phyloP scores from a whole-genome alignment of 768 basidiomycete species.

The Lentinula detonsa region DNA sequence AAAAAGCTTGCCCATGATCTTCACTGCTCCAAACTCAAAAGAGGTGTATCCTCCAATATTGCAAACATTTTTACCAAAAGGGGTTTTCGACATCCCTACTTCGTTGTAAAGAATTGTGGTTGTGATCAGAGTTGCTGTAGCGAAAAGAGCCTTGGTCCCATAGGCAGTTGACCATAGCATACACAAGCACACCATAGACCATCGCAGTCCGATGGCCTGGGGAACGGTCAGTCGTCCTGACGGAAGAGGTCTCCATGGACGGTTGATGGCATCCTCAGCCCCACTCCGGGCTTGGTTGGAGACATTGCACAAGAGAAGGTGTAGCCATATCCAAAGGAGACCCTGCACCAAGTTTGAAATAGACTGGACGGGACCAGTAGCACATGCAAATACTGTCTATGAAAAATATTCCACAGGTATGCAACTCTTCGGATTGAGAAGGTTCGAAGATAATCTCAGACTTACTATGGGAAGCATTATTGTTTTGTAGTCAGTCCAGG shows the following conservation, averaged over 20 bases:
- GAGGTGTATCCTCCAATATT: slow-evolving; percentile 11
- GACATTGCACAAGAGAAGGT: slow-evolving; percentile 29
- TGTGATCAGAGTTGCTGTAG: slow-evolving; percentile 3
- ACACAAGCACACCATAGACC: slow-evolving; percentile 14
- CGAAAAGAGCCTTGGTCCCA: slow-evolving; percentile 15
- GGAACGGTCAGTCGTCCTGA: slow-evolving; percentile 19
- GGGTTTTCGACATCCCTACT: slow-evolving; percentile 4
- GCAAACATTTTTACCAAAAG: slow-evolving; percentile 4
- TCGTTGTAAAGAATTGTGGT: slow-evolving; percentile 12
- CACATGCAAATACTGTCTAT: too few species aligned
- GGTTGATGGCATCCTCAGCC: slow-evolving; percentile 26
- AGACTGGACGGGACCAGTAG: too few species aligned
- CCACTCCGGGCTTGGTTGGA: slow-evolving; percentile 27
- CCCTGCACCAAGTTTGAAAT: too few species aligned
- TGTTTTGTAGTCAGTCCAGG: too few species aligned
- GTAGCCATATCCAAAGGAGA: slow-evolving; percentile 28
- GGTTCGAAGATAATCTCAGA: too few species aligned
- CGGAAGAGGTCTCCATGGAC: slow-evolving; percentile 27
- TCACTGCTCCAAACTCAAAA: slow-evolving; percentile 13
- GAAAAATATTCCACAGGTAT: too few species aligned
- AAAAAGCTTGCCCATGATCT: slow-evolving; percentile 10
- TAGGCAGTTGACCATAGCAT: slow-evolving; percentile 6
- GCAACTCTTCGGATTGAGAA: too few species aligned
- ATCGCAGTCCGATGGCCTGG: slow-evolving; percentile 18
- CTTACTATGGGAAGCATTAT: too few species aligned